These are phyloP conservation scores for Cucumis cinereus DNA, from an alignment of 306 rosid genomes.

Conservation along the genomic window DNA sequence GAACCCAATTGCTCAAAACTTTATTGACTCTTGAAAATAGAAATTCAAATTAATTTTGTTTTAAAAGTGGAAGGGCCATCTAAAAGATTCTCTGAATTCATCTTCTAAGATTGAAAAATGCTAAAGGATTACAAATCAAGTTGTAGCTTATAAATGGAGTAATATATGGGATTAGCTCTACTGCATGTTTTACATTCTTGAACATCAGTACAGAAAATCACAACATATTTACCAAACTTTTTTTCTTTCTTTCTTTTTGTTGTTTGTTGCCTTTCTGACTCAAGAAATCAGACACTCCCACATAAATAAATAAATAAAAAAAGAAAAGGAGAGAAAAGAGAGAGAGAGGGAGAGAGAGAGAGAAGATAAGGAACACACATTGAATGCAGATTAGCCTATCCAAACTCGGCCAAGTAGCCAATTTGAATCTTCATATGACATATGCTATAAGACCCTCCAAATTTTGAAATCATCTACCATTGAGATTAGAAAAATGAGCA, in stretches of 20 bases:
- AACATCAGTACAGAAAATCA: slow-evolving; percentile 15
- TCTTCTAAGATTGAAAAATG: background rate
- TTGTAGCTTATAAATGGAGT: slow-evolving; percentile 15
- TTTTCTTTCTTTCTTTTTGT: background rate
- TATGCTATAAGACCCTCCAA: background rate
- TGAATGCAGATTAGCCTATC: slow-evolving; percentile 3
- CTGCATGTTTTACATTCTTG: slow-evolving; percentile 14
- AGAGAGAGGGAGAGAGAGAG: background rate
- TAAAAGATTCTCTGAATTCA: background rate
- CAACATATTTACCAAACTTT: background rate
- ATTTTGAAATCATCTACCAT: slow-evolving; percentile 43
- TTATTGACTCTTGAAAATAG: background rate
- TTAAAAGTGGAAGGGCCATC: background rate
- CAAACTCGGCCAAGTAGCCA: background rate
- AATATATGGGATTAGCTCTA: slow-evolving; percentile 23
- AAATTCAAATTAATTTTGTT: background rate
- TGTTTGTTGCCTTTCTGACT: background rate
- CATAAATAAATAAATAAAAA: background rate
- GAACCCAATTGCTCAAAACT: background rate
- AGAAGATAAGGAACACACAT: background rate
- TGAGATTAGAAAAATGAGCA: slow-evolving; percentile 51
- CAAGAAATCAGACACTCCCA: slow-evolving; percentile 8
- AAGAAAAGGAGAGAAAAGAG: too few relatives aligned
- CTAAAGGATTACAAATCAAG: background rate
- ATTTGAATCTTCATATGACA: background rate